These are phyloP conservation scores for Chytriomyces hyalinus DNA, from an alignment of 192 early-diverging fungal genomes.

Conservation along the genomic window DNA sequence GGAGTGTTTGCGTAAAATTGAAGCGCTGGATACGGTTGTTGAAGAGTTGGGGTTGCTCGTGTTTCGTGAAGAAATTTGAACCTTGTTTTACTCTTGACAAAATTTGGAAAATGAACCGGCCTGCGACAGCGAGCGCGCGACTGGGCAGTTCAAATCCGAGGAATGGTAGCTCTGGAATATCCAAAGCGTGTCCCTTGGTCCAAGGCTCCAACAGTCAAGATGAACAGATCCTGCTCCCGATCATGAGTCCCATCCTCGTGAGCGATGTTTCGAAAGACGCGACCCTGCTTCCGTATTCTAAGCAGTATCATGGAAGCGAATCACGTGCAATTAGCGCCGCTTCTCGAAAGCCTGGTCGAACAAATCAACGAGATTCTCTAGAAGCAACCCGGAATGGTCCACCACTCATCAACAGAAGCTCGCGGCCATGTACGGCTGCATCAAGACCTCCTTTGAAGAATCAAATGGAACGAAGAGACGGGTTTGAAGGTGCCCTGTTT, in stretches of 20 bases:
- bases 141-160: no score
- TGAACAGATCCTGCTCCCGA: neutral
- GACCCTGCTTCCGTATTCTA: neutral
- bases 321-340: no score
- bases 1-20: constrained; percentile 48
- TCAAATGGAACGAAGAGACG: no score
- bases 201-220: no score
- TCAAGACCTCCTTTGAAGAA: no score
- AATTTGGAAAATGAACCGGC: no score
- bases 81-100: no score
- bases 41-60: constrained; percentile 40
- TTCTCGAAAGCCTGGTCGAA: neutral
- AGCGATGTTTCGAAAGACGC: neutral
- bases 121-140: no score
- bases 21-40: constrained; percentile 49
- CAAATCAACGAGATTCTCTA: neutral
- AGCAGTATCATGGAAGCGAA: neutral
- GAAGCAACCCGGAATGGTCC: neutral
- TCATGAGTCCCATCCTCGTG: constrained; percentile 1
- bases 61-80: neutral
- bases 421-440: no score
- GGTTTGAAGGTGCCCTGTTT: no score
- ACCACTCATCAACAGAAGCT: no score
- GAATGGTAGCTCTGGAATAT: neutral
- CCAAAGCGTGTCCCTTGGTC: neutral